Conservation (phyloP, 352 stramenopile species). For the Phytophthora macrochlamydospora region DNA sequence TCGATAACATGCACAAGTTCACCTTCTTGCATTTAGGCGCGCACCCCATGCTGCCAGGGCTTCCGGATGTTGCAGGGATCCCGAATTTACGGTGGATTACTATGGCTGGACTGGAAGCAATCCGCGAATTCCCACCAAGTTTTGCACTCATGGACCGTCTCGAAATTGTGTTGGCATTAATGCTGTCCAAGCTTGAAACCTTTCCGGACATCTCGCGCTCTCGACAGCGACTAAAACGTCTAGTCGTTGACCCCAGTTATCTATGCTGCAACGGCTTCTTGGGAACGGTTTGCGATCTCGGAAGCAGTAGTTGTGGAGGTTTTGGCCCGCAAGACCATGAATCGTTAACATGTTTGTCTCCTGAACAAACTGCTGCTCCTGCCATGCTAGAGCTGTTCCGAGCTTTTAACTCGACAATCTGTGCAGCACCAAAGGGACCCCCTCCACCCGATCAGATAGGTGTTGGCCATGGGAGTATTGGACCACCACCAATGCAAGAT, state of each 20-base stretch:
- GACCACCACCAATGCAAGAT: background rate
- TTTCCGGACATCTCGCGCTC: conserved; percentile 32
- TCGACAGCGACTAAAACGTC: conserved; percentile 4
- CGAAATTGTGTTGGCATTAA: conserved; percentile 27
- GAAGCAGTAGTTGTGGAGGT: conserved; percentile 13
- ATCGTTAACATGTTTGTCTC: conserved; percentile 1
- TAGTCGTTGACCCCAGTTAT: conserved; percentile 19
- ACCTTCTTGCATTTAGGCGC: conserved; percentile 39
- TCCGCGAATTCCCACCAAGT: conserved; percentile 20
- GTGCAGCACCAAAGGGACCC: background rate
- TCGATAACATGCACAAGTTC: conserved; percentile 34
- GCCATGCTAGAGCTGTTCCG: conserved; percentile 19
- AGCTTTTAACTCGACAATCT: conserved; percentile 25
- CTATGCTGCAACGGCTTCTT: conserved; percentile 44
- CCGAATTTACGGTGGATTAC: conserved; percentile 34
- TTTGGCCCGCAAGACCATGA: background rate
- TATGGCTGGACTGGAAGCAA: conserved; percentile 17
- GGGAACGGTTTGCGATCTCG: conserved; percentile 29
- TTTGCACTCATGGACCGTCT: conserved; percentile 28
- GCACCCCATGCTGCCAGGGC: conserved; percentile 15
- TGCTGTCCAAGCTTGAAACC: conserved; percentile 12
- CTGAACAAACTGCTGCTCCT: conserved; percentile 6
- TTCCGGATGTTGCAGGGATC: conserved; percentile 31
- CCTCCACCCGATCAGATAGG: background rate
- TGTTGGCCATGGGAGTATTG: background rate